Conservation (phyloP, 2,329 filamentous ascomycete species). For the Ophiostoma sp. region DNA sequence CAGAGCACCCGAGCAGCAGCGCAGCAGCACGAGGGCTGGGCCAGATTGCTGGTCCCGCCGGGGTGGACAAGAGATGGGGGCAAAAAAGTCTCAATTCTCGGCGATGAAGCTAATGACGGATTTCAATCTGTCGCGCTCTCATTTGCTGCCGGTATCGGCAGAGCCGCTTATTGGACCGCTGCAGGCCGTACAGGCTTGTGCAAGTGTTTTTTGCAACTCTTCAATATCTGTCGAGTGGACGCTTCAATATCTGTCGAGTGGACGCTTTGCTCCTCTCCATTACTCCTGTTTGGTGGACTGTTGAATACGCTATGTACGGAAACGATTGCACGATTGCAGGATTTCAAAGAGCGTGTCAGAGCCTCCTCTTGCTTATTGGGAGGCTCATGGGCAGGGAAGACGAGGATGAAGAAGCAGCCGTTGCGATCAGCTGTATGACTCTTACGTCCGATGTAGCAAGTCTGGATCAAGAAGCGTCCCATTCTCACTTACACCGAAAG, state of each 20-base stretch:
- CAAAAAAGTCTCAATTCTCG: conserved; percentile 17
- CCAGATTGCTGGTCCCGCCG: neutral
- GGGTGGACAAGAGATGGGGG: conserved; percentile 11
- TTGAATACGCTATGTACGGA: too few relatives aligned
- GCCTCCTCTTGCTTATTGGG: too few relatives aligned
- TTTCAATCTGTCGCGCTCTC: conserved; percentile 24
- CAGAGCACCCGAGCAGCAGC: neutral
- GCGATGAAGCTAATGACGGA: conserved; percentile 15
- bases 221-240: too few relatives aligned
- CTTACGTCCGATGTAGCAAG: conserved; percentile 9
- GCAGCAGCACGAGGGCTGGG: neutral
- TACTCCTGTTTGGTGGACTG: neutral
- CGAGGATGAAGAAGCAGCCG: too few relatives aligned
- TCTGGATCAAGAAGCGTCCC: neutral
- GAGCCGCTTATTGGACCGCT: conserved; percentile 1
- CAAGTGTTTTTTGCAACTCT: neutral
- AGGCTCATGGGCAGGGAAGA: too few relatives aligned
- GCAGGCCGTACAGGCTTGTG: neutral
- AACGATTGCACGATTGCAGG: too few relatives aligned
- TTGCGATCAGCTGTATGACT: neutral
- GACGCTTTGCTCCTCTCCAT: neutral
- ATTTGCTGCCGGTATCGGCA: conserved; percentile 28
- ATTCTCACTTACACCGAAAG: conserved; percentile 19
- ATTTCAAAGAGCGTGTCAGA: too few relatives aligned
- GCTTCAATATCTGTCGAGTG: too few relatives aligned